A percentile compares a stretch with the other conserved stretches of the same genome.
Evolutionary conservation across 441 rosid species (phyloP).

Genomic region (Euphorbia celastroides): DNA sequence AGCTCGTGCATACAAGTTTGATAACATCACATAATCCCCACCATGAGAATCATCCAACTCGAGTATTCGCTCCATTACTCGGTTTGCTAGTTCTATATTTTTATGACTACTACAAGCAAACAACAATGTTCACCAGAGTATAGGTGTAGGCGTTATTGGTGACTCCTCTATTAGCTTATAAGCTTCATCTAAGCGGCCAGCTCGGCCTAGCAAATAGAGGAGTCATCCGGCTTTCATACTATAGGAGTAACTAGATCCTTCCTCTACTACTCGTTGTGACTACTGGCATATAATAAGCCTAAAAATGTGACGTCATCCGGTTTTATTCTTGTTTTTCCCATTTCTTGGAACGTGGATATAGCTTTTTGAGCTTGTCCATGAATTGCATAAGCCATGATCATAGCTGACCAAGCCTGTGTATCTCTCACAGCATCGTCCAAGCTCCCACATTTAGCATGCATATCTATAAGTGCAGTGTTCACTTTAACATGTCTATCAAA

Average conservation of each 20-base stretch:
- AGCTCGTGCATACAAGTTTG: constrained; percentile 66
- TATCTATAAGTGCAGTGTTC: constrained; percentile 66
- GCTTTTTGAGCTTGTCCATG: constrained; percentile 58
- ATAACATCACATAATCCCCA: constrained; percentile 70
- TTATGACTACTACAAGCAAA: constrained; percentile 62
- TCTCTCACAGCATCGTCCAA: background rate
- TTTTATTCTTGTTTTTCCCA: constrained; percentile 33
- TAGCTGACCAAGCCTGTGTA: constrained; percentile 66
- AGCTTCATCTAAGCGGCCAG: background rate
- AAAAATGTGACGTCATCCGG: constrained; percentile 79
- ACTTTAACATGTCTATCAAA: constrained; percentile 57
- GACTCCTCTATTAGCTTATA: background rate
- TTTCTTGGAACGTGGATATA: constrained; percentile 50
- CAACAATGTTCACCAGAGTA: constrained; percentile 77
- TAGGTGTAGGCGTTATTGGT: constrained; percentile 25
- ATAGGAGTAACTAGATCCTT: constrained; percentile 47
- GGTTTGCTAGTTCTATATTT: constrained; percentile 47
- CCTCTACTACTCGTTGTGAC: constrained; percentile 62
- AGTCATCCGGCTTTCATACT: constrained; percentile 36
- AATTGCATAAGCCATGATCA: constrained; percentile 69
- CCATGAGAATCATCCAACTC: constrained; percentile 65
- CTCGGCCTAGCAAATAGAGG: constrained; percentile 22
- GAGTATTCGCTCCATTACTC: constrained; percentile 44
- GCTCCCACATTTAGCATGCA: constrained; percentile 28
- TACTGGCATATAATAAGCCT: constrained; percentile 66